A percentile compares a stretch with the other conserved stretches of the same genome.
These are phyloP conservation scores for Fusarium oxysporum DNA, from an alignment of 2,329 filamentous ascomycete species.

Conservation along the genomic window DNA sequence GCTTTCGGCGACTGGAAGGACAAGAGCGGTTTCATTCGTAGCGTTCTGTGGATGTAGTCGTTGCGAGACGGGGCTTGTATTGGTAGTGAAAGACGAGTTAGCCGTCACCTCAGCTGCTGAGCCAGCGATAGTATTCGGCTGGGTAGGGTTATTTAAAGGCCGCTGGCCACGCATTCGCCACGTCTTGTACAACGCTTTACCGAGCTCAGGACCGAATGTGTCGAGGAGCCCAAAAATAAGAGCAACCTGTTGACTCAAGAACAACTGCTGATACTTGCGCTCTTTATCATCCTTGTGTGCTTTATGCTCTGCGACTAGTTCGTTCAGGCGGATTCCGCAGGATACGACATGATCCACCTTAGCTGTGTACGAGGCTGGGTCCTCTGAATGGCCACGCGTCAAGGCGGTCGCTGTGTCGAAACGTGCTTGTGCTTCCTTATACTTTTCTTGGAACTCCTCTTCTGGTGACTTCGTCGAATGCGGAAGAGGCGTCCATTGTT, in stretches of 20 bases:
- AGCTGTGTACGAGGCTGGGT: too few species aligned
- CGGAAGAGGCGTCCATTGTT: neutral
- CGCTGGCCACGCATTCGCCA: neutral
- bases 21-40: neutral
- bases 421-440: neutral
- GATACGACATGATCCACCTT: too few species aligned
- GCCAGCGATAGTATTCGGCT: neutral
- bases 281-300: neutral
- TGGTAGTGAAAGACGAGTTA: neutral
- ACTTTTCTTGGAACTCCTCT: neutral
- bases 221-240: neutral
- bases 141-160: neutral
- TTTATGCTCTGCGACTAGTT: neutral
- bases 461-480: neutral
- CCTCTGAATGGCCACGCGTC: rapidly evolving
- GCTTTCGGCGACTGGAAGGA: neutral
- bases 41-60: neutral
- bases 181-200: neutral
- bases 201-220: neutral
- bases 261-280: rapidly evolving
- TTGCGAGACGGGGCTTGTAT: too few species aligned
- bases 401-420: neutral
- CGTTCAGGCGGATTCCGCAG: neutral
- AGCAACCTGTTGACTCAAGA: neutral
- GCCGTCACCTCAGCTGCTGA: neutral